A percentile compares a stretch with the other conserved stretches of the same genome.
Evolutionary conservation across 2,329 filamentous ascomycete genomes (phyloP).

Genomic region (Lomentospora prolificans): DNA sequence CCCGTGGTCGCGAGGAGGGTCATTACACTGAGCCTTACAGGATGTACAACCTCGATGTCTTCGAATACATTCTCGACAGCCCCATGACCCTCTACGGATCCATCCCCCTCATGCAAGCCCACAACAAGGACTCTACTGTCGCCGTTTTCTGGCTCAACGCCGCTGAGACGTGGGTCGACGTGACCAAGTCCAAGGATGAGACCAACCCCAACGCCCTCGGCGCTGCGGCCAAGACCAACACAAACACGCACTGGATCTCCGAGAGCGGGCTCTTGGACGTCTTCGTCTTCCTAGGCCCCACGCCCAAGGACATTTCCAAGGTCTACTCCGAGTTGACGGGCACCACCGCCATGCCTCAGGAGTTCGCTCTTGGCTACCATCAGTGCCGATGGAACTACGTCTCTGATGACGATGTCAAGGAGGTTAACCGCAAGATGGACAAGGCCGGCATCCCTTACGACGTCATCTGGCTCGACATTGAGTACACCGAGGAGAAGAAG

Average conservation of each 20-base stretch:
- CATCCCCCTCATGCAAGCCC: conserved; percentile 96
- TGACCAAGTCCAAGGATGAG: conserved; percentile 66
- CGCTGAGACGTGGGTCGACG: conserved; percentile 95
- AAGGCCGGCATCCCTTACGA: conserved; percentile 94
- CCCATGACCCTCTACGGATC: conserved; percentile 98
- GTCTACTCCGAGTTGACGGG: conserved; percentile 86
- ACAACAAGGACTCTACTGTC: conserved; percentile 85
- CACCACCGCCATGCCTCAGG: conserved; percentile 80
- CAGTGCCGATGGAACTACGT: conserved; percentile 99
- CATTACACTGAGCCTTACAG: conserved; percentile 86
- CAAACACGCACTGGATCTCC: conserved; percentile 93
- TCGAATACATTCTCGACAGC: conserved; percentile 94
- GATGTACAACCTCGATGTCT: conserved; percentile 93
- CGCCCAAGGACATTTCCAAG: conserved; percentile 69
- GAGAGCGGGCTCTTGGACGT: conserved; percentile 83
- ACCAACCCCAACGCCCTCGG: conserved; percentile 72
- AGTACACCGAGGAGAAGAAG: conserved; percentile 94
- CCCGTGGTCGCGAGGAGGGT: conserved; percentile 67
- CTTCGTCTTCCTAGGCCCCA: conserved; percentile 89
- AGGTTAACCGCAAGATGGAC: conserved; percentile 94
- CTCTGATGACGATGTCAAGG: conserved; percentile 91
- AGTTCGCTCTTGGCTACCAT: conserved; percentile 88
- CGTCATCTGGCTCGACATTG: conserved; percentile 97
- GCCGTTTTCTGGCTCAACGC: conserved; percentile 97
- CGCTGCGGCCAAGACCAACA: conserved; percentile 58